Conservation (phyloP, 306 rosid species). For the Biancaea sappan region DNA sequence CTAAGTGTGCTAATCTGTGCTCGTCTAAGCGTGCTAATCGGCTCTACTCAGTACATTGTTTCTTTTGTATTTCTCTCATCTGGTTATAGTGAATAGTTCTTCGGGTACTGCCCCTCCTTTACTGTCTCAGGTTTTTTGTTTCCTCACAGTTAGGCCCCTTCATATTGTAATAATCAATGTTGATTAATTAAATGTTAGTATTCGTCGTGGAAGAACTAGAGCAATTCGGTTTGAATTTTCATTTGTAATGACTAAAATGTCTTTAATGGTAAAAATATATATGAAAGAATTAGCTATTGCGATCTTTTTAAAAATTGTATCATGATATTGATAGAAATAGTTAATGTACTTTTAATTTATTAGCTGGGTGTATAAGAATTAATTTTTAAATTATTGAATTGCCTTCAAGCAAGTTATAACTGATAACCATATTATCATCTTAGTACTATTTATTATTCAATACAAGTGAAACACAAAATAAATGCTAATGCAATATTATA, state of each 20-base stretch:
- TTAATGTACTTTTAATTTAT: neutral
- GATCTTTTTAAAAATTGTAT: neutral
- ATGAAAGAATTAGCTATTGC: too few relatives aligned
- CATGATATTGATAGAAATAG: neutral
- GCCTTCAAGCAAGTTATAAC: too few relatives aligned
- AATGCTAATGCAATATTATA: too few relatives aligned
- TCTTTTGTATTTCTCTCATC: slow-evolving; percentile 9
- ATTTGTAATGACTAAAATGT: neutral
- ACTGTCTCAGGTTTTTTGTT: neutral
- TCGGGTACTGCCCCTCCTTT: neutral
- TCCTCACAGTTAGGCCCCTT: too few relatives aligned
- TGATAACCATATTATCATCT: too few relatives aligned
- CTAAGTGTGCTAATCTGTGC: slow-evolving; percentile 80
- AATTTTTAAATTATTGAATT: too few relatives aligned
- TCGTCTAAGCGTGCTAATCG: slow-evolving; percentile 77
- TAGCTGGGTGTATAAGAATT: neutral
- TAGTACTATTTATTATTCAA: neutral
- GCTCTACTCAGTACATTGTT: slow-evolving; percentile 30
- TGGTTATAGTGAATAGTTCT: slow-evolving; percentile 33
- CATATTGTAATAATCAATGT: neutral
- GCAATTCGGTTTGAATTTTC: neutral
- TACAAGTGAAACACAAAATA: too few relatives aligned
- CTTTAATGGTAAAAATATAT: too few relatives aligned
- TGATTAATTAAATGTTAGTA: neutral
- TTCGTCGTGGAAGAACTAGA: neutral